Evolutionary conservation across 2,329 filamentous ascomycete species (phyloP), one percentile per base, ranked within the genome.

Genomic region (Drechslera avenae): DNA sequence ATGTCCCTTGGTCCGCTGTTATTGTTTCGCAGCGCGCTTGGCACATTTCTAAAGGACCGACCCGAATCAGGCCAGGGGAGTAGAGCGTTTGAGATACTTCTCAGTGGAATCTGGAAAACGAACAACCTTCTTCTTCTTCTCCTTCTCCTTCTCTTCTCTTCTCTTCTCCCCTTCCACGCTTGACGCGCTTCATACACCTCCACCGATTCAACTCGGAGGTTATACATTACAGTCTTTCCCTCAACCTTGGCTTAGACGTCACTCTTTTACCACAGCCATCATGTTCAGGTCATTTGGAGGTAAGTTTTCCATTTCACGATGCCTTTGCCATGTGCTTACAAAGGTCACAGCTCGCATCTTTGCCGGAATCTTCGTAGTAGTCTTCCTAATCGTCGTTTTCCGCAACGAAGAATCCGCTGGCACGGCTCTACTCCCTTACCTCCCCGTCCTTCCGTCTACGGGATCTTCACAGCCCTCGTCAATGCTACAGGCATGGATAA

Each of bases 341-440:
- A 16, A 10, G 5, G 7, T 35, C 0, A 1, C 16, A 67, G 65
- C 56, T 17, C 64, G 64, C 41, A 37, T 66, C 21, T 48, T 64
- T 39, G 57, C 62, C 21, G 54, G 53, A 34, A 30, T 64, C 41
- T 32, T 67, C n/a, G 52, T 65, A n/a, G 52, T 61, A 26, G 45
- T 67, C 18, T 59, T 66, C 47, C 42, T 68, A 23, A 50, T 69
- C 18, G 50, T 62, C 17, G 44, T 67, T n/a, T 58, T 69, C 23
- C 63, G 63, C 37, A 64, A 67, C 41, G 57, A 66, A 34, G 45
- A 64, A 42, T 50, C 59, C 35, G 62, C 52, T 32, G 52, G 56
- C 23, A 43, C 54, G 35, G 61, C 64, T 28, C 50, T 63, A 33
- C 49, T 67, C 36, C 58, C 62, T 12, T 66, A 64, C 26, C 54